phyloP scores from a whole-genome alignment of 139 green algal species.

The Marvania coccoides region DNA sequence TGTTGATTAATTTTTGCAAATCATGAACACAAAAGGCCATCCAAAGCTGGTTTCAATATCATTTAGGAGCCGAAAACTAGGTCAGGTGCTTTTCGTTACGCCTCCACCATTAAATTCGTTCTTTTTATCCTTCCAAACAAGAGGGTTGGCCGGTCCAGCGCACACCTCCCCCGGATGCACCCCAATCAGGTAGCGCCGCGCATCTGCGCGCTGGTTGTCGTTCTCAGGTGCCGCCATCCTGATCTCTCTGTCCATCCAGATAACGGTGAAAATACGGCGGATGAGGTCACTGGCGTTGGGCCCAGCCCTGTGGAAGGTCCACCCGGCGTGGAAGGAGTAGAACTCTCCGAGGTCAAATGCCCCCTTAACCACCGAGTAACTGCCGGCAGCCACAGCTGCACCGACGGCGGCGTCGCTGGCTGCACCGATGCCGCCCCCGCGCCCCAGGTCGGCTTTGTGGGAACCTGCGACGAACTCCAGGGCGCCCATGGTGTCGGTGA shows the following conservation, averaged over 20 bases:
- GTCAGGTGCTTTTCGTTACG: no score
- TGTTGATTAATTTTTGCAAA: no score
- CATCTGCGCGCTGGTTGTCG: constrained; percentile 15
- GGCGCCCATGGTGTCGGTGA: constrained; percentile 4
- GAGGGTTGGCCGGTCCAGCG: constrained; percentile 1
- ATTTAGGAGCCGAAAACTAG: no score
- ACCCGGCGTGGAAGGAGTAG: constrained; percentile 16
- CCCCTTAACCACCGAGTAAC: constrained; percentile 1
- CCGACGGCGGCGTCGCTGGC: constrained; percentile 6
- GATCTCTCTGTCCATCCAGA: constrained; percentile 28
- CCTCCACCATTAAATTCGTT: no score
- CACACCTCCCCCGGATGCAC: constrained; percentile 4
- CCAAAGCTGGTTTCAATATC: no score
- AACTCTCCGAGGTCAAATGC: constrained; percentile 22
- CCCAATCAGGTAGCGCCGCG: not conserved
- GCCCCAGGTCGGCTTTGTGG: constrained; percentile 15
- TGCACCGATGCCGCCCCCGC: constrained; percentile 14
- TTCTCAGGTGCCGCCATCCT: constrained; percentile 11
- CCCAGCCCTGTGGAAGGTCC: constrained; percentile 22
- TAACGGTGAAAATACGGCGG: constrained; percentile 19
- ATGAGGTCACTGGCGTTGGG: constrained; percentile 3
- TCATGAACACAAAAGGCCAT: no score
- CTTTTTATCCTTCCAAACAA: constrained; percentile 2
- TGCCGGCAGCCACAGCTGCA: not conserved
- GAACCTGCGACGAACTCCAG: constrained; percentile 22